Percentiles rank a stretch among this genome's conserved stretches.
phyloP scores from a whole-genome alignment of 2,329 filamentous ascomycete species.

The Alternaria longipes region DNA sequence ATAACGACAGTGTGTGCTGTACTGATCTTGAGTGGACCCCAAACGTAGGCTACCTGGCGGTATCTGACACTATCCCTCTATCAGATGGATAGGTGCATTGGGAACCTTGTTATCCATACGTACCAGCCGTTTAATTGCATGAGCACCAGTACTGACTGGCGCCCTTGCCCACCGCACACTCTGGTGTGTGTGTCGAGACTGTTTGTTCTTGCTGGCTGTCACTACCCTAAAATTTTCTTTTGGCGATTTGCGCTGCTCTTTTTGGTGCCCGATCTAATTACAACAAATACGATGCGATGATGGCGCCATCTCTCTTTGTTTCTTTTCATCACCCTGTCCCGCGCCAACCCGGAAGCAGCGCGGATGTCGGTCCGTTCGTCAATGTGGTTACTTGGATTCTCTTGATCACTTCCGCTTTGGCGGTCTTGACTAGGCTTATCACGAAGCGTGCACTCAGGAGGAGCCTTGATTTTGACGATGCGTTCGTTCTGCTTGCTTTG shows the following conservation, averaged over 20 bases:
- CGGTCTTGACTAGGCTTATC: slow-evolving; percentile 45
- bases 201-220: not conserved
- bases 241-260: slow-evolving; percentile 2
- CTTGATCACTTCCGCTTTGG: slow-evolving; percentile 45
- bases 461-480: slow-evolving; percentile 46
- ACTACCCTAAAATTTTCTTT: slow-evolving; percentile 4
- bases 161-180: not conserved
- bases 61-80: slow-evolving; percentile 19
- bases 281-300: slow-evolving; percentile 39
- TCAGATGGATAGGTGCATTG: slow-evolving; percentile 9
- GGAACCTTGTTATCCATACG: slow-evolving; percentile 8
- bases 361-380: slow-evolving; percentile 45
- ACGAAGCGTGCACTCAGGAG: slow-evolving; percentile 47
- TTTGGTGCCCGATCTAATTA: slow-evolving; percentile 20
- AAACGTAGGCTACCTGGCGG: slow-evolving; percentile 12
- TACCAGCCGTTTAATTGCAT: slow-evolving; percentile 15
- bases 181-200: not conserved
- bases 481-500: slow-evolving; percentile 46
- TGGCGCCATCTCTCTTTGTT: slow-evolving; percentile 24
- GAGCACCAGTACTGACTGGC: not conserved
- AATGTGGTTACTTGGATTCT: slow-evolving; percentile 50
- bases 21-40: slow-evolving; percentile 22
- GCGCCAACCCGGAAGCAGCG: slow-evolving; percentile 41
- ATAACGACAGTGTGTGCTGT: slow-evolving; percentile 24
- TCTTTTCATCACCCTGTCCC: slow-evolving; percentile 34